A percentile compares a stretch with the other conserved stretches of the same genome.
Evolutionary conservation across 163 green algal species (phyloP).

Genomic region (Smithsoniella earleae): DNA sequence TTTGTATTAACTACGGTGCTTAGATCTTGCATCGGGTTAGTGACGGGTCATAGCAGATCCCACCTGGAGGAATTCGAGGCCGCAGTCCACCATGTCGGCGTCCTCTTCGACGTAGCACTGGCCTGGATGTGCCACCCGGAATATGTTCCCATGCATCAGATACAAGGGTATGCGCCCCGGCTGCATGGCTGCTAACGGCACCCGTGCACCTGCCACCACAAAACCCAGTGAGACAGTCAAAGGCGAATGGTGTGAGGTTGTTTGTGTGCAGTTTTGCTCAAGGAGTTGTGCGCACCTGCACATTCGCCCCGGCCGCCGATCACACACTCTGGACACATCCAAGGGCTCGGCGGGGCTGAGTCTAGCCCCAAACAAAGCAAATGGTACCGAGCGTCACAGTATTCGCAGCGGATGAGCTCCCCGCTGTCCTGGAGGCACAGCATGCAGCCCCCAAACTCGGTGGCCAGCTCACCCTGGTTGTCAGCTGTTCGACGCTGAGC

Average conservation of each 20-base stretch:
- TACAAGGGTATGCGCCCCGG: conserved; percentile 18
- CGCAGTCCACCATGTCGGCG: conserved; percentile 20
- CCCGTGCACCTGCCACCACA: not conserved
- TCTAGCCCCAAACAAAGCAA: not conserved
- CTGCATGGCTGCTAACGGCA: conserved; percentile 25
- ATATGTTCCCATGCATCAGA: conserved; percentile 11
- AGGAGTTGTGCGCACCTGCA: not conserved
- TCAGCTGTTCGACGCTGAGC: not conserved
- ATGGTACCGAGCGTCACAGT: not conserved
- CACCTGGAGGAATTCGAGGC: conserved; percentile 15
- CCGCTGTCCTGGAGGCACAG: conserved; percentile 20
- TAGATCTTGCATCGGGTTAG: too few relatives aligned
- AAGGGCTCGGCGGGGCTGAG: not conserved
- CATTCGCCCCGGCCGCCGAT: conserved; percentile 24
- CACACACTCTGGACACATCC: conserved; percentile 10
- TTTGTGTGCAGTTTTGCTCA: too few relatives aligned
- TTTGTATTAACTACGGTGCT: too few relatives aligned
- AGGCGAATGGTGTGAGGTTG: too few relatives aligned
- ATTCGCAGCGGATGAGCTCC: conserved; percentile 16
- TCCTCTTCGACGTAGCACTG: conserved; percentile 28
- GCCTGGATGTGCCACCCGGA: conserved; percentile 1
- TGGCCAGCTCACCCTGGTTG: not conserved
- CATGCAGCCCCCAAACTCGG: not conserved
- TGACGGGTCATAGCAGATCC: too few relatives aligned
- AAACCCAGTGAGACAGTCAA: not conserved